Conservation (phyloP, 768 basidiomycete genomes). For the Nidularia pulvinata region DNA sequence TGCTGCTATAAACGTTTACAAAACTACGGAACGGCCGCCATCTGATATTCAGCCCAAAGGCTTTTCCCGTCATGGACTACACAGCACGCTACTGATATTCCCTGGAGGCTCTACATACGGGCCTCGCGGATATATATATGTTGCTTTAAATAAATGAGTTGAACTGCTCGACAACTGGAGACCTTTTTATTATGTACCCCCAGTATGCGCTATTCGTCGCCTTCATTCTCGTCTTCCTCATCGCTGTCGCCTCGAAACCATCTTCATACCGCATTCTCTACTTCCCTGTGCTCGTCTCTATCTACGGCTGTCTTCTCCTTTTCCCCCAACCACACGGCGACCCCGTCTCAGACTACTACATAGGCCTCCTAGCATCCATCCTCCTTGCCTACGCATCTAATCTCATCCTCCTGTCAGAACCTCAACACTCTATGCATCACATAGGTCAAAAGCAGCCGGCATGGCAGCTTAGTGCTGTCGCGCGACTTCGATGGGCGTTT, state of each 20-base stretch:
- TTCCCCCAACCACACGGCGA: background rate
- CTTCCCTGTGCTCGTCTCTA: background rate
- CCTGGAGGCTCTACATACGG: too few relatives aligned
- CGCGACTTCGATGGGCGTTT: slow-evolving; percentile 3
- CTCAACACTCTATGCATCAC: slow-evolving; percentile 1
- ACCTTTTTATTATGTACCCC: background rate
- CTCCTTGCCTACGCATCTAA: slow-evolving; percentile 3
- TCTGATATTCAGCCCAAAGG: too few relatives aligned
- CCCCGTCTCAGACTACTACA: background rate
- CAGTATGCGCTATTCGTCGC: background rate
- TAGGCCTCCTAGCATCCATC: background rate
- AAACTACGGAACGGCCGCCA: too few relatives aligned
- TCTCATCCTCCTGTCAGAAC: slow-evolving; percentile 4
- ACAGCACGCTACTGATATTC: too few relatives aligned
- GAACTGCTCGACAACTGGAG: too few relatives aligned
- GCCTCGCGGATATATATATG: too few relatives aligned
- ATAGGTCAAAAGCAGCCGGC: background rate
- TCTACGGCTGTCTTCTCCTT: background rate
- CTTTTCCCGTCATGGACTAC: too few relatives aligned
- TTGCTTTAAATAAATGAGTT: too few relatives aligned
- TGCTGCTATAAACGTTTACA: too few relatives aligned
- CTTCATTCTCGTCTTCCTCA: background rate
- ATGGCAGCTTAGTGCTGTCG: background rate
- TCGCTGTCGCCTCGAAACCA: background rate
- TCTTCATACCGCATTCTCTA: background rate